Percentiles rank a stretch among this genome's conserved stretches.
Conservation (phyloP, 139 green algal species). For the Coelastrella sp. region DNA sequence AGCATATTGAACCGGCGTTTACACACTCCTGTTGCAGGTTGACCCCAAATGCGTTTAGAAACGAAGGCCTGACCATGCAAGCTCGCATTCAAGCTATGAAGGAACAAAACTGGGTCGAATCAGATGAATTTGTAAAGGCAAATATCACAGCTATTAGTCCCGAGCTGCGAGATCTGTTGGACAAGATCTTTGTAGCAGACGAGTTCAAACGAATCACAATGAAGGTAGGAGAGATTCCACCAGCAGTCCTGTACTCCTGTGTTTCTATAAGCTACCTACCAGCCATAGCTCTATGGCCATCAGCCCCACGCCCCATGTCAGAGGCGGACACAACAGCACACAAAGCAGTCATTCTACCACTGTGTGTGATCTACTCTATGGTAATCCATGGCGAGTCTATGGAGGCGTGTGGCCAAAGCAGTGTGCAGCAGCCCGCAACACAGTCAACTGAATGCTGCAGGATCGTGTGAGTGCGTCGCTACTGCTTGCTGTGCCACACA, state of each 20-base stretch:
- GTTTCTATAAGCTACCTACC: too few relatives aligned
- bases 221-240: background rate
- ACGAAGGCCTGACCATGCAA: slow-evolving; percentile 46
- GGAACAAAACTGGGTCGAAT: slow-evolving; percentile 32
- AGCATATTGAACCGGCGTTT: too few relatives aligned
- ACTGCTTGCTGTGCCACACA: too few relatives aligned
- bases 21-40: slow-evolving; percentile 7
- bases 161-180: slow-evolving; percentile 44
- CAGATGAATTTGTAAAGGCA: slow-evolving; percentile 34
- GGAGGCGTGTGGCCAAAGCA: too few relatives aligned
- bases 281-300: too few relatives aligned
- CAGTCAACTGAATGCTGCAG: too few relatives aligned
- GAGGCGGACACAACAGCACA: too few relatives aligned
- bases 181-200: slow-evolving; percentile 48
- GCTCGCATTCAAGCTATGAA: slow-evolving; percentile 44
- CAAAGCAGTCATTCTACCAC: too few relatives aligned
- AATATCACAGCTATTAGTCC: background rate
- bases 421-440: too few relatives aligned
- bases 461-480: too few relatives aligned
- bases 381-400: too few relatives aligned
- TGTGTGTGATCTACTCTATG: background rate
- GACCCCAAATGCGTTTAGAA: slow-evolving; percentile 37
- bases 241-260: background rate
- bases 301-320: too few relatives aligned
- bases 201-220: slow-evolving; percentile 49